phyloP scores from a whole-genome alignment of 78 protist species.

The Polysphondylium violaceum region DNA sequence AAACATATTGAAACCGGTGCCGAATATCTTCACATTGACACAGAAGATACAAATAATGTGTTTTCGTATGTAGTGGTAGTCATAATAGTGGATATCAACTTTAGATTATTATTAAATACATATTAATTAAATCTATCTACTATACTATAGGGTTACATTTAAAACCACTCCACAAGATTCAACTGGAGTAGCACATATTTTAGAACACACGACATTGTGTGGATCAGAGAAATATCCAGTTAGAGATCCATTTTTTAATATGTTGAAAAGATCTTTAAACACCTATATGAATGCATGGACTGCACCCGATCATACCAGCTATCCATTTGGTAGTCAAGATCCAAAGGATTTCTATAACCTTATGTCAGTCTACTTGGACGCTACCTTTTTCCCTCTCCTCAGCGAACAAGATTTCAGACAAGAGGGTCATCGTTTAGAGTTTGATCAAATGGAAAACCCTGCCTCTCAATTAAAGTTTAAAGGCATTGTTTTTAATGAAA shows the following conservation, averaged over 20 bases:
- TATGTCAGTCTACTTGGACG: constrained; percentile 90
- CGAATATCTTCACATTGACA: constrained; percentile 75
- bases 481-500: constrained; percentile 95
- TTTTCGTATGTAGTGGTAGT: constrained; percentile 5
- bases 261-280: constrained; percentile 87
- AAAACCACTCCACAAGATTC: constrained; percentile 84
- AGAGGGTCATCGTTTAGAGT: constrained; percentile 95
- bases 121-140: no score
- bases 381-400: constrained; percentile 89
- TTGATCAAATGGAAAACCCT: constrained; percentile 31
- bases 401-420: constrained; percentile 85
- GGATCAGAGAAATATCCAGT: constrained; percentile 93
- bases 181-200: constrained; percentile 95
- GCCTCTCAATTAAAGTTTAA: constrained; percentile 66
- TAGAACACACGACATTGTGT: constrained; percentile 96
- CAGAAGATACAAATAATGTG: constrained; percentile 80
- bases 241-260: constrained; percentile 94
- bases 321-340: constrained; percentile 94
- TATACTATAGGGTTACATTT: constrained; percentile 79
- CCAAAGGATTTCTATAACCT: constrained; percentile 88
- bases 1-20: constrained; percentile 78
- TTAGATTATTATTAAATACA: not conserved
- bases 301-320: constrained; percentile 88
- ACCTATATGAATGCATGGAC: constrained; percentile 87
- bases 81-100: not conserved